Percentiles rank a stretch among this genome's conserved stretches.
These are phyloP conservation scores for Volvox reticuliferus DNA, from an alignment of 139 green algal species.

Conservation along the genomic window DNA sequence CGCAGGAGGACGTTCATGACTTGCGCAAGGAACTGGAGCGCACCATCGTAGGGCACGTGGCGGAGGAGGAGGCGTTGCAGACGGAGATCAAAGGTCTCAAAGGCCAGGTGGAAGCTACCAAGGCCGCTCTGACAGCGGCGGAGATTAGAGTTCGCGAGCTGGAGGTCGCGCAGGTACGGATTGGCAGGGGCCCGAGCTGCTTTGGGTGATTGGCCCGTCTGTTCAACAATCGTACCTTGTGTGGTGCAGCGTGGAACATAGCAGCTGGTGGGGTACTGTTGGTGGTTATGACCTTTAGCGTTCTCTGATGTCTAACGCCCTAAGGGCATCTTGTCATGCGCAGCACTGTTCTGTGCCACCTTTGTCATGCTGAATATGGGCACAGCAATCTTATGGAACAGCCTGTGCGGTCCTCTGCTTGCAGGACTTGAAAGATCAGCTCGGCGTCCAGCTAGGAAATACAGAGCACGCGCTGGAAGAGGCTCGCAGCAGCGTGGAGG, in stretches of 20 bases:
- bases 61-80: background rate
- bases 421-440: slow-evolving; percentile 41
- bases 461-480: slow-evolving; percentile 42
- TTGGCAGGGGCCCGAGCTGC: background rate
- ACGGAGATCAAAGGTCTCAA: background rate
- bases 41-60: slow-evolving; percentile 1
- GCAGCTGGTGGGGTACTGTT: too few species aligned
- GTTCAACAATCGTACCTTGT: too few species aligned
- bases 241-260: too few species aligned
- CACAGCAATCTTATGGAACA: too few species aligned
- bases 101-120: background rate
- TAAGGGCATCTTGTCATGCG: too few species aligned
- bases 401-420: background rate
- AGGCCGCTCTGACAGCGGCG: background rate
- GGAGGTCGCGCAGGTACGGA: slow-evolving; percentile 1
- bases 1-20: background rate
- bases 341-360: too few species aligned
- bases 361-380: too few species aligned
- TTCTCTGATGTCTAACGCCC: too few species aligned
- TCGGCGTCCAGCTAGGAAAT: slow-evolving; percentile 7
- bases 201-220: too few species aligned
- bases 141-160: background rate
- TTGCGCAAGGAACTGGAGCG: slow-evolving; percentile 42
- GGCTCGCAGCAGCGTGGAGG: slow-evolving; percentile 15
- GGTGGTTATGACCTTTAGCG: too few species aligned